These are phyloP conservation scores for Gaillardinia entomophila DNA, from an alignment of 805 yeast genomes.

Conservation along the genomic window DNA sequence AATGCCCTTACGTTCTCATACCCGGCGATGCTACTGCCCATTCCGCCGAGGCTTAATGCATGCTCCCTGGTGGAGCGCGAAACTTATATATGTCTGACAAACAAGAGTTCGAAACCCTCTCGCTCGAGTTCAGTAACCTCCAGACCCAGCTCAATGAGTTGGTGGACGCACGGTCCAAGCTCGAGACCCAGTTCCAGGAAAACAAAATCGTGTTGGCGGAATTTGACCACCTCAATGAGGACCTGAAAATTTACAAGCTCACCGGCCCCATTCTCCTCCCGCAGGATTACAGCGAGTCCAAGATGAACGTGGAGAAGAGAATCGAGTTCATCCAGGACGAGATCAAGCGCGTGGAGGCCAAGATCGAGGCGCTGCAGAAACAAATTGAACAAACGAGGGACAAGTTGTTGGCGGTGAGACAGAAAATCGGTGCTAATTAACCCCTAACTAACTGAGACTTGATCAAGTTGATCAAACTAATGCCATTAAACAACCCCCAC, in stretches of 20 bases:
- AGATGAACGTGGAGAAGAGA: constrained; percentile 78
- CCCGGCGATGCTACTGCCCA: background rate
- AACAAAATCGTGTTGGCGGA: constrained; percentile 85
- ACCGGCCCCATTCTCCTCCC: constrained; percentile 92
- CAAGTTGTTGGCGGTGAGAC: constrained; percentile 44
- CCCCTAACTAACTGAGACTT: constrained; percentile 67
- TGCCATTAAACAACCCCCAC: constrained; percentile 67
- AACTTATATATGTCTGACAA: constrained; percentile 31
- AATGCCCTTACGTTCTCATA: too few species aligned
- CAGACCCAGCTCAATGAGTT: constrained; percentile 48
- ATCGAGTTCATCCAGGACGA: constrained; percentile 81
- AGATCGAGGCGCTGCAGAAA: constrained; percentile 43
- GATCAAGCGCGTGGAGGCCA: constrained; percentile 66
- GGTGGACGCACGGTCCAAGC: constrained; percentile 69
- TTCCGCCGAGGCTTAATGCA: too few species aligned
- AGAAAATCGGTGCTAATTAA: constrained; percentile 21
- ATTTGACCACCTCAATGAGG: constrained; percentile 57
- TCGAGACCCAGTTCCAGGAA: constrained; percentile 94
- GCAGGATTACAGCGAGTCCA: constrained; percentile 80
- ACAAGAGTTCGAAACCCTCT: constrained; percentile 37
- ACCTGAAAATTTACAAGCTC: constrained; percentile 76
- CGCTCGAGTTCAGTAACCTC: constrained; percentile 39
- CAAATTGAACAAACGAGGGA: constrained; percentile 56
- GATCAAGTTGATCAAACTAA: constrained; percentile 59
- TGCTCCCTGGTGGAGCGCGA: too few species aligned